A percentile compares a stretch with the other conserved stretches of the same genome.
phyloP scores from a whole-genome alignment of 1,139 yeast genomes.

The Candida mesenterica region DNA sequence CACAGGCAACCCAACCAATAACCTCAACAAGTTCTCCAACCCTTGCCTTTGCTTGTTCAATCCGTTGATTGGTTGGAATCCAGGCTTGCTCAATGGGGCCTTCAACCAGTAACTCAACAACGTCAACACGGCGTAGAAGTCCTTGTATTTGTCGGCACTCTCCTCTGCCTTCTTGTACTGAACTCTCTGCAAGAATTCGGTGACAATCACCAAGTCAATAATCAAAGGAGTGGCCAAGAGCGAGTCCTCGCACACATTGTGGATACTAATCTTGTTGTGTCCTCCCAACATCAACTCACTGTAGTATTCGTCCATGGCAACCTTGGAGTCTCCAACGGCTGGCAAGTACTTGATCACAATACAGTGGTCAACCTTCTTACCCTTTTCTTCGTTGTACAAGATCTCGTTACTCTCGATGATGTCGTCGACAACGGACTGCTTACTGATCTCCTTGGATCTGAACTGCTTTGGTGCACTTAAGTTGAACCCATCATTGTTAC shows the following conservation, averaged over 20 bases:
- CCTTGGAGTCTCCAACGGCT: constrained; percentile 95
- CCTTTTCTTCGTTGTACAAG: constrained; percentile 77
- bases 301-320: constrained; percentile 98
- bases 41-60: constrained; percentile 93
- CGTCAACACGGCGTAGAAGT: constrained; percentile 81
- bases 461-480: constrained; percentile 90
- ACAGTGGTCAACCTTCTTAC: constrained; percentile 85
- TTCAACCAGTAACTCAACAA: constrained; percentile 94
- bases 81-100: constrained; percentile 92
- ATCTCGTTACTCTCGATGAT: constrained; percentile 87
- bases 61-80: constrained; percentile 88
- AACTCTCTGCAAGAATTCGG: constrained; percentile 88
- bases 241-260: constrained; percentile 96
- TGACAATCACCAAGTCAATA: constrained; percentile 84
- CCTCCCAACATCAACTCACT: constrained; percentile 97
- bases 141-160: constrained; percentile 48
- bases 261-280: constrained; percentile 89
- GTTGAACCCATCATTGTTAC: constrained; percentile 95
- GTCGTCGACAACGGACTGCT: constrained; percentile 91
- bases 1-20: constrained; percentile 86
- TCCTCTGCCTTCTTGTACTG: constrained; percentile 59
- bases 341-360: constrained; percentile 92
- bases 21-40: constrained; percentile 84
- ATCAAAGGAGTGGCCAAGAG: constrained; percentile 92
- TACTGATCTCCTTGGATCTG: constrained; percentile 92